Evolutionary conservation across 2,329 filamentous ascomycete genomes (phyloP).

Genomic region (Lachnellula cervina): DNA sequence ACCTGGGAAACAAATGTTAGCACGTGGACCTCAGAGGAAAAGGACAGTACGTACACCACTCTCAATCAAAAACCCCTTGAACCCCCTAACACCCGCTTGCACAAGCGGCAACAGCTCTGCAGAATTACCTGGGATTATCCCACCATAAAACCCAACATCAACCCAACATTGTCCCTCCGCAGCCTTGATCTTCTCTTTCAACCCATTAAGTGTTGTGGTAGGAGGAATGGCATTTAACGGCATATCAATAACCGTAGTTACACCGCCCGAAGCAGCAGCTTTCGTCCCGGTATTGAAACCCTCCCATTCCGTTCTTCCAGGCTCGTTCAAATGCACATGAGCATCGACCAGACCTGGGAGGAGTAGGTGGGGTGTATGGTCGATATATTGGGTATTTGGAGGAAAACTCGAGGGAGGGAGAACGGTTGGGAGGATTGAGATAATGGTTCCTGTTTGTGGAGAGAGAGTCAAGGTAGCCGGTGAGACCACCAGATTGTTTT

Average conservation of each 20-base stretch:
- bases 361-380: conserved; percentile 80
- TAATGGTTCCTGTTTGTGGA: conserved; percentile 75
- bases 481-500: conserved; percentile 58
- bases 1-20: conserved; percentile 49
- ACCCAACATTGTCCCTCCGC: conserved; percentile 91
- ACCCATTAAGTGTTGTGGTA: conserved; percentile 78
- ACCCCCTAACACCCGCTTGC: conserved; percentile 81
- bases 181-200: conserved; percentile 81
- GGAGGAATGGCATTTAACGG: conserved; percentile 95
- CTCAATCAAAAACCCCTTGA: conserved; percentile 97
- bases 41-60: conserved; percentile 66
- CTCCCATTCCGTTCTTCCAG: conserved; percentile 96
- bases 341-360: conserved; percentile 92
- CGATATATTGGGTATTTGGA: conserved; percentile 64
- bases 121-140: conserved; percentile 85
- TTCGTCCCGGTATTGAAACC: conserved; percentile 93
- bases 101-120: conserved; percentile 75
- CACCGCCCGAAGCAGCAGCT: conserved; percentile 90
- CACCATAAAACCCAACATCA: conserved; percentile 97
- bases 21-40: not conserved
- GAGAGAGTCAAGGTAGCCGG: conserved; percentile 82
- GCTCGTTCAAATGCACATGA: conserved; percentile 96
- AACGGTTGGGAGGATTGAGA: conserved; percentile 66
- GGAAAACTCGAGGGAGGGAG: conserved; percentile 75
- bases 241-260: conserved; percentile 97